These are phyloP conservation scores for Epichloe aotearoae DNA, from an alignment of 2,329 filamentous ascomycete genomes.

Conservation along the genomic window DNA sequence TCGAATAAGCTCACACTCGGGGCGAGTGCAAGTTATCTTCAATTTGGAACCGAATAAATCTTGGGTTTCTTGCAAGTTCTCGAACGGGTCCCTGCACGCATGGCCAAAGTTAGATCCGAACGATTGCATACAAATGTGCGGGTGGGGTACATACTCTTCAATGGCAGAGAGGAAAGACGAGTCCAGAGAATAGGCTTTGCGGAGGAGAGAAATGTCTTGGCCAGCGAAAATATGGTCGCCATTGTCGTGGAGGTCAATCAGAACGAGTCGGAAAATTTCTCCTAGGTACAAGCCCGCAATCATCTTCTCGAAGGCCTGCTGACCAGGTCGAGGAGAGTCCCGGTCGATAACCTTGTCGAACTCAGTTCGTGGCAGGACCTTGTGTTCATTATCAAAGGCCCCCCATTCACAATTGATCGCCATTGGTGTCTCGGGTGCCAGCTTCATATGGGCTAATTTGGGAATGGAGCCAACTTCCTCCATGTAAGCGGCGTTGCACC, in stretches of 20 bases:
- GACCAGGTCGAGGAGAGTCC: constrained; percentile 80
- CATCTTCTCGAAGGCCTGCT: constrained; percentile 97
- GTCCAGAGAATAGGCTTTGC: constrained; percentile 81
- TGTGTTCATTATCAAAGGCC: constrained; percentile 88
- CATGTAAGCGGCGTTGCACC: constrained; percentile 98
- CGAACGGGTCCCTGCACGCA: constrained; percentile 64
- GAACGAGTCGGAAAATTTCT: constrained; percentile 81
- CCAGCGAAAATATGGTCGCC: constrained; percentile 66
- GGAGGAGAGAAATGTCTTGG: constrained; percentile 68
- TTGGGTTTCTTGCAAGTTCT: constrained; percentile 82
- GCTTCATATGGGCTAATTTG: constrained; percentile 84
- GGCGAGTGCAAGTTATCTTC: constrained; percentile 52
- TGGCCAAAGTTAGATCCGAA: neutral
- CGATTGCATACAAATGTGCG: neutral
- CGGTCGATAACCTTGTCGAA: constrained; percentile 85
- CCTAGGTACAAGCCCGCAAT: constrained; percentile 89
- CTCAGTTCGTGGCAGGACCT: constrained; percentile 69
- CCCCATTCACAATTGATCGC: constrained; percentile 98
- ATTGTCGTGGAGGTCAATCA: constrained; percentile 76
- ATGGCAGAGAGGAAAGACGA: constrained; percentile 87
- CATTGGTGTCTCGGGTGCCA: constrained; percentile 73
- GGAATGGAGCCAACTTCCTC: constrained; percentile 82
- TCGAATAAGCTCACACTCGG: constrained; percentile 81
- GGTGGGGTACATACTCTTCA: constrained; percentile 54
- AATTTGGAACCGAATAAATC: constrained; percentile 73